Conservation (phyloP, 345 rosid species). For the Citrus sinensis region DNA sequence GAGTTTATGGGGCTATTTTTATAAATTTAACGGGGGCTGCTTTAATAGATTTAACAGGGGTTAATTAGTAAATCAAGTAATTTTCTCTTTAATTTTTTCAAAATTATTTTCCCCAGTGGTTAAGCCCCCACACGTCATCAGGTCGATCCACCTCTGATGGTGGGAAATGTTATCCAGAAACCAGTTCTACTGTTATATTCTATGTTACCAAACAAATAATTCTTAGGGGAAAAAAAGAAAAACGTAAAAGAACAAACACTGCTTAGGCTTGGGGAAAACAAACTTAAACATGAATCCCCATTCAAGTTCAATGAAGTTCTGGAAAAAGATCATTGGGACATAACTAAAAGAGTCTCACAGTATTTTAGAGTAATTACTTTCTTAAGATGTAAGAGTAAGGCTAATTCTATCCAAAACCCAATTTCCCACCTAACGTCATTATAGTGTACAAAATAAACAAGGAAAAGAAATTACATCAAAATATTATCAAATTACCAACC, state of each 20-base stretch:
- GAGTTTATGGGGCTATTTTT: too few relatives aligned
- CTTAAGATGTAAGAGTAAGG: background rate
- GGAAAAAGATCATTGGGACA: background rate
- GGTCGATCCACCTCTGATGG: too few relatives aligned
- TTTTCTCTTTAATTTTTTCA: too few relatives aligned
- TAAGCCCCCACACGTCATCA: too few relatives aligned
- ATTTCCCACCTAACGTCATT: background rate
- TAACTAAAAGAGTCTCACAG: background rate
- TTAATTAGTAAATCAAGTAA: too few relatives aligned
- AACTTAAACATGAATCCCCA: background rate
- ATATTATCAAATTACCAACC: slow-evolving; percentile 36
- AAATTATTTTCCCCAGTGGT: too few relatives aligned
- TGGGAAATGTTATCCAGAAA: background rate
- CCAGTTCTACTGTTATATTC: background rate
- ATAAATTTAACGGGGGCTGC: too few relatives aligned
- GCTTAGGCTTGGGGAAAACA: background rate
- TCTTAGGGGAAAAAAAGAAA: background rate
- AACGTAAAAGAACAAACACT: too few relatives aligned
- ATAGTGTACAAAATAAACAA: background rate
- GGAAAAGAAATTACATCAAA: background rate
- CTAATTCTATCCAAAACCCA: background rate
- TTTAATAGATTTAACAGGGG: too few relatives aligned
- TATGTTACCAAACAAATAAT: background rate
- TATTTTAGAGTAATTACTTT: background rate
- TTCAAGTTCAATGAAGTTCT: background rate